Conservation (phyloP, 75 land plant genomes). For the Pseudotsuga menziesii region DNA sequence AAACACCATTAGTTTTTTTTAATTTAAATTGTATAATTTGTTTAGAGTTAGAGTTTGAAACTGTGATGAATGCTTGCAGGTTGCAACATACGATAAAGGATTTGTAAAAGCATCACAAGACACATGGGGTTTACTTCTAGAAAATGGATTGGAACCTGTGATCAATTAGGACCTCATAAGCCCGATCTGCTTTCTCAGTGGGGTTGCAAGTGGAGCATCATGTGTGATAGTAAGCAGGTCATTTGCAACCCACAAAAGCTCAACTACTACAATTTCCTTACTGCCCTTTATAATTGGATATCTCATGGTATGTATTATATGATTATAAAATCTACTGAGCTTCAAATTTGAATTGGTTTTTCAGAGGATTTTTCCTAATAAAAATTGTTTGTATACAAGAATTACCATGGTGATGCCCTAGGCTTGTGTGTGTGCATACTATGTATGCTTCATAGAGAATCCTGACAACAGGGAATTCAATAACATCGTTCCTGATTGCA, state of each 20-base stretch:
- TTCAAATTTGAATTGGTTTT: no score
- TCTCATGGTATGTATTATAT: no score
- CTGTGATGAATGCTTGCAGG: constrained; percentile 22
- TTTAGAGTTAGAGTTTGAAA: neutral
- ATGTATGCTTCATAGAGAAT: no score
- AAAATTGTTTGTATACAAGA: no score
- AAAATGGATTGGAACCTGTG: constrained; percentile 37
- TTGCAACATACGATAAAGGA: constrained; percentile 60
- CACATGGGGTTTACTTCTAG: constrained; percentile 60
- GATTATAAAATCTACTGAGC: no score
- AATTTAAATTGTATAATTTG: no score
- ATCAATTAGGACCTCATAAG: constrained; percentile 75
- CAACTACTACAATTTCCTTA: constrained; percentile 52
- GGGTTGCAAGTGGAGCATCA: constrained; percentile 60
- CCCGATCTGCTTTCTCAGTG: constrained; percentile 66
- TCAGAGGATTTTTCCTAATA: no score
- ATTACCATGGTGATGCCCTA: no score
- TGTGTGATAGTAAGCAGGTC: constrained; percentile 57
- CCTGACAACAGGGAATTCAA: no score
- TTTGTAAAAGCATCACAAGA: constrained; percentile 67
- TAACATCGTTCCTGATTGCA: no score
- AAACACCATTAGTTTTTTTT: neutral
- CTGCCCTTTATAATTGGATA: constrained; percentile 62
- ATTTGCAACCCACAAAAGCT: constrained; percentile 27
- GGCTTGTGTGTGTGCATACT: no score